phyloP scores from a whole-genome alignment of 495 filamentous ascomycete genomes.

The Tuber umbilicatum region DNA sequence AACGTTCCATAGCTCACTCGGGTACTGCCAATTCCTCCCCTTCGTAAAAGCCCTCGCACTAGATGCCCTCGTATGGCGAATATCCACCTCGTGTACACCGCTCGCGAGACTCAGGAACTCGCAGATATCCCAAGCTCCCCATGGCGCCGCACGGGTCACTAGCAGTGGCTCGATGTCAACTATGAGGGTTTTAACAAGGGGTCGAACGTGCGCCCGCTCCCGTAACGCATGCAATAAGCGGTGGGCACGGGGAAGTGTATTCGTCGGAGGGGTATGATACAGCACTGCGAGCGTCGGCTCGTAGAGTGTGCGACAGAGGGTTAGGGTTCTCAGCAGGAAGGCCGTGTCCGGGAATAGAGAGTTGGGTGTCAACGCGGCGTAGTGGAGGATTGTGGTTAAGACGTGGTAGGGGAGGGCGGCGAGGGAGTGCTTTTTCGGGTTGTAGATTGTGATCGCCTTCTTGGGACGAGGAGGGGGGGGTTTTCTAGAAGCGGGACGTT shows the following conservation, averaged over 20 bases:
- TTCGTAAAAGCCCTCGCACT: neutral
- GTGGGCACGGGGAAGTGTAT: conserved; percentile 17
- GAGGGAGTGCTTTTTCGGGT: conserved; percentile 25
- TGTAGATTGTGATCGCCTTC: neutral
- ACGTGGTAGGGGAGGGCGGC: conserved; percentile 34
- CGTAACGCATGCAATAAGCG: conserved; percentile 11
- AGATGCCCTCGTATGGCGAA: conserved; percentile 9
- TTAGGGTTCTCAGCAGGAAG: conserved; percentile 29
- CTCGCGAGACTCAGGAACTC: conserved; percentile 21
- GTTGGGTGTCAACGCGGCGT: conserved; percentile 17
- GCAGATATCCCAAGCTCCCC: conserved; percentile 18
- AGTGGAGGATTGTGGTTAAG: conserved; percentile 22
- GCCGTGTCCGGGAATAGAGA: conserved; percentile 14
- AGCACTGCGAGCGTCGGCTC: conserved; percentile 27
- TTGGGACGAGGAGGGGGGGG: neutral
- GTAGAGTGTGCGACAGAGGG: conserved; percentile 31
- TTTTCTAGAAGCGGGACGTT: neutral
- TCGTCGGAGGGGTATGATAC: conserved; percentile 22
- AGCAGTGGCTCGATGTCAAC: conserved; percentile 32
- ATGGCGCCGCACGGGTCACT: conserved; percentile 3
- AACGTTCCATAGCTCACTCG: conserved; percentile 30
- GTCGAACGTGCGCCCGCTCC: conserved; percentile 17
- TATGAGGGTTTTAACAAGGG: conserved; percentile 19
- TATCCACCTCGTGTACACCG: conserved; percentile 16
- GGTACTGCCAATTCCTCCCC: conserved; percentile 23